phyloP scores from a whole-genome alignment of 2,329 filamentous ascomycete genomes.

The Fusarium austroafricanum region DNA sequence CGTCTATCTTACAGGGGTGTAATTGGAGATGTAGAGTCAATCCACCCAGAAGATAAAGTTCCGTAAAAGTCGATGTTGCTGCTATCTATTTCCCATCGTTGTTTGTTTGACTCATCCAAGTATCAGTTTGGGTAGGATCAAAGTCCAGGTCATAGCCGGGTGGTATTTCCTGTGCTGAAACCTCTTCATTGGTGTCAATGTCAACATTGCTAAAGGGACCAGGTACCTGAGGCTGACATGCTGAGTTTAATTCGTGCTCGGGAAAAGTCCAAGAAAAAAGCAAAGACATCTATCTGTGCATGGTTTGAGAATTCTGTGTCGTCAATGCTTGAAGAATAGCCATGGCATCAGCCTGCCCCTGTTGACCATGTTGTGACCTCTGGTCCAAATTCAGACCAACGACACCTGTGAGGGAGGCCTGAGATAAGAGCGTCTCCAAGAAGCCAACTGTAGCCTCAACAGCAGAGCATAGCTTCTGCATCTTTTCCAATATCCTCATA shows the following conservation, averaged over 20 bases:
- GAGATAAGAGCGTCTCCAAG: not conserved
- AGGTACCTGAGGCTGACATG: not conserved
- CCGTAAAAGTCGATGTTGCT: not conserved
- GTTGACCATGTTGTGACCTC: not conserved
- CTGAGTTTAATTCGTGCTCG: not conserved
- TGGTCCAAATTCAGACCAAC: not conserved
- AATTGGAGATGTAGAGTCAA: too few species aligned
- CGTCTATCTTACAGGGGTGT: too few species aligned
- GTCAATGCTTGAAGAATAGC: not conserved
- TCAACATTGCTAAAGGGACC: not conserved
- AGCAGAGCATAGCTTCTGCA: not conserved
- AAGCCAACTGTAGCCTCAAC: not conserved
- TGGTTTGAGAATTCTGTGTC: not conserved
- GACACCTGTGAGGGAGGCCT: not conserved
- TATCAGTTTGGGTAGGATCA: not conserved
- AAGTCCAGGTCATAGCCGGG: not conserved
- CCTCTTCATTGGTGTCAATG: not conserved
- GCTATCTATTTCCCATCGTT: not conserved
- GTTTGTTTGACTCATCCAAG: not conserved
- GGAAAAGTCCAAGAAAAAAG: not conserved
- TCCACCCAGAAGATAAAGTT: not conserved
- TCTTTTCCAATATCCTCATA: not conserved
- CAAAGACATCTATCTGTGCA: too few species aligned
- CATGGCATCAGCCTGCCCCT: not conserved
- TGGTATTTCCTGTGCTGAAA: not conserved